Evolutionary conservation across 495 filamentous ascomycete genomes (phyloP), one percentile per base, ranked within the genome.

Genomic region (Aspergillus bertholletiae): DNA sequence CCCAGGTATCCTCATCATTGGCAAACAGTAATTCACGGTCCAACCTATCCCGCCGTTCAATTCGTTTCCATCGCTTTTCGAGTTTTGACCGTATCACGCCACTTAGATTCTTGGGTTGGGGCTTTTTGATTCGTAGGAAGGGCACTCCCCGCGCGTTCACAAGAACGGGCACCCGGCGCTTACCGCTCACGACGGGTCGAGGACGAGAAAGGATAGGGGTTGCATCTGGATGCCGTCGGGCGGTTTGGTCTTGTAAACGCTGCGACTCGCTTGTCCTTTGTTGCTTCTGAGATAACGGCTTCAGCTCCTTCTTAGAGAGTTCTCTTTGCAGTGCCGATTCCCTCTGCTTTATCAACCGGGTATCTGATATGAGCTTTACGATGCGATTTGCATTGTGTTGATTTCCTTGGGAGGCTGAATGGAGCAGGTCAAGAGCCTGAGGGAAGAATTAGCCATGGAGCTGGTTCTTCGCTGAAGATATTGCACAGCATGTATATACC

Each of bases 91-190:
- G 66, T 12, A 94, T 65, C 0, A 87, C 70, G 3, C 78, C 67
- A 55, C 77, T 80, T 4, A 92, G 69, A 32, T 68, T 69, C 27
- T 62, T 58, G 5, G 87, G 77, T 60, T 90, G 86, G 7, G 88
- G 87, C 63, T 90, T 91, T 56, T 75, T 79, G 47, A 88, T 65
- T 22, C 88, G 83, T 40, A 94, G 67, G 54, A 92, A 86, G 0
- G 89, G 87, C n/a, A 88, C 57, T 24, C 78, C 80, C 34, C 72
- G 70, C 2, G 83, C 80, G 54, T 75, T 75, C 57, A 81, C 80
- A 2, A 91, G 65, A 0, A 67, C 68, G 0, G 89, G 89, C 3
- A 91, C 64, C 46, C 73, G 74, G 15, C 87, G 81, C 39, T 75
- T 75, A 8, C 81, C 80, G 23, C 75, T 80, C 4, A 73, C 62